A percentile compares a stretch with the other conserved stretches of the same genome.
phyloP scores from a whole-genome alignment of 345 rosid species.

The Cardamine chenopodiifolia region DNA sequence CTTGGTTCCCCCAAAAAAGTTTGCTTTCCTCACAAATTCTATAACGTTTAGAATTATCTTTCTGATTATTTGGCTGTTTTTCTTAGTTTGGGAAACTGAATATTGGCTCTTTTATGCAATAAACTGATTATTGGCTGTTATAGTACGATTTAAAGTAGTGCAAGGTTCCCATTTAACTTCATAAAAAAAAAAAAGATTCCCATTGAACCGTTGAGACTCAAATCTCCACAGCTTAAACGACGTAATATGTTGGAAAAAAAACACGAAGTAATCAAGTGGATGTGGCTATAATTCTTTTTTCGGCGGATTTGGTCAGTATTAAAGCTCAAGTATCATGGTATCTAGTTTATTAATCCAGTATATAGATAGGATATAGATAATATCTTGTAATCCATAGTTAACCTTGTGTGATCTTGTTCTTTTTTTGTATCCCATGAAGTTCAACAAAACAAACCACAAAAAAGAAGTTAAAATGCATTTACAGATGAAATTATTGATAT shows the following conservation, averaged over 20 bases:
- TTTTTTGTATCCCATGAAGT: background rate
- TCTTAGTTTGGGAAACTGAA: background rate
- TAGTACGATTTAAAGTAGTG: background rate
- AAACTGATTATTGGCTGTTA: slow-evolving; percentile 3
- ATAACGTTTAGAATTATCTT: background rate
- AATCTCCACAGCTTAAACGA: slow-evolving; percentile 20
- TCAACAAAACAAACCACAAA: background rate
- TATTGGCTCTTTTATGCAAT: background rate
- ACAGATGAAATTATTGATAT: background rate
- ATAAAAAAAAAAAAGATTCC: background rate
- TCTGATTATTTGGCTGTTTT: background rate
- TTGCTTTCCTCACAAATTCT: background rate
- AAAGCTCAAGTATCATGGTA: slow-evolving; percentile 14
- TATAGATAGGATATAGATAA: background rate
- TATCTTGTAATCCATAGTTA: background rate
- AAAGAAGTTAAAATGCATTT: background rate
- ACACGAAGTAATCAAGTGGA: background rate
- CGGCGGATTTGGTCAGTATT: slow-evolving; percentile 2
- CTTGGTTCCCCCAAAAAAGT: background rate
- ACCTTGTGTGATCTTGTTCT: background rate
- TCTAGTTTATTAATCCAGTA: background rate
- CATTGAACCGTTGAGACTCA: background rate
- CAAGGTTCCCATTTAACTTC: slow-evolving; percentile 6
- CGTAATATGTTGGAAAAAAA: background rate
- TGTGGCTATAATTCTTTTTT: slow-evolving; percentile 1